Evolutionary conservation across 225 moss, liverwort and hornwort genomes (phyloP).

Genomic region (Polytrichum commune): DNA sequence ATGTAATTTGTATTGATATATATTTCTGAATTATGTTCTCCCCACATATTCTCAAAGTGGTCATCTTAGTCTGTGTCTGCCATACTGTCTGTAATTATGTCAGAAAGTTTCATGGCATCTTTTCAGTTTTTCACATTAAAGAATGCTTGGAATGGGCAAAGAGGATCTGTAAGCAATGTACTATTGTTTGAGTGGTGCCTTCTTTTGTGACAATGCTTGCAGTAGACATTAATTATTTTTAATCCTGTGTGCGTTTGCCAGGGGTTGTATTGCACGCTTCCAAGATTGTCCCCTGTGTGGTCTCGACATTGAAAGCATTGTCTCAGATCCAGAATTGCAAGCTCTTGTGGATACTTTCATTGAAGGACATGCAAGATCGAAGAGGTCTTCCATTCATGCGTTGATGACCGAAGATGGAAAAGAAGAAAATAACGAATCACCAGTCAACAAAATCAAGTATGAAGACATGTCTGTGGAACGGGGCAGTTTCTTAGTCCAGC

Average conservation of each 20-base stretch:
- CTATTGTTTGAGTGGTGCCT: not conserved
- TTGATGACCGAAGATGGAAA: slow-evolving; percentile 20
- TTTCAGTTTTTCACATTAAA: too few relatives aligned
- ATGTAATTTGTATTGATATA: too few relatives aligned
- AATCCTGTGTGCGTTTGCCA: slow-evolving; percentile 23
- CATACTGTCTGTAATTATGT: too few relatives aligned
- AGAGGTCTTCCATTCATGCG: slow-evolving; percentile 44
- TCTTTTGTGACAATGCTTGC: not conserved
- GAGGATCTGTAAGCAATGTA: too few relatives aligned
- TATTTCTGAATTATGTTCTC: too few relatives aligned
- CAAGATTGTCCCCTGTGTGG: slow-evolving; percentile 94
- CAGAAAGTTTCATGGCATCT: too few relatives aligned
- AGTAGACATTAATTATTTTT: not conserved
- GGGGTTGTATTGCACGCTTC: slow-evolving; percentile 90
- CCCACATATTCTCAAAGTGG: too few relatives aligned
- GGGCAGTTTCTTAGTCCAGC: slow-evolving; percentile 90
- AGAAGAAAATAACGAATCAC: slow-evolving; percentile 18
- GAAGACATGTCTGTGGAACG: slow-evolving; percentile 83
- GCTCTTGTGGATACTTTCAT: slow-evolving; percentile 77
- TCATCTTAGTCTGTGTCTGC: too few relatives aligned
- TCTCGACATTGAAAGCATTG: slow-evolving; percentile 72
- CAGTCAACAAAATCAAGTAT: slow-evolving; percentile 49
- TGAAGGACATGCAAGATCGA: slow-evolving; percentile 84
- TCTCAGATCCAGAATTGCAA: slow-evolving; percentile 75
- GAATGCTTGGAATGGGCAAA: too few relatives aligned